phyloP scores from a whole-genome alignment of 1,139 yeast genomes.

The Debaryomyces coudertii region DNA sequence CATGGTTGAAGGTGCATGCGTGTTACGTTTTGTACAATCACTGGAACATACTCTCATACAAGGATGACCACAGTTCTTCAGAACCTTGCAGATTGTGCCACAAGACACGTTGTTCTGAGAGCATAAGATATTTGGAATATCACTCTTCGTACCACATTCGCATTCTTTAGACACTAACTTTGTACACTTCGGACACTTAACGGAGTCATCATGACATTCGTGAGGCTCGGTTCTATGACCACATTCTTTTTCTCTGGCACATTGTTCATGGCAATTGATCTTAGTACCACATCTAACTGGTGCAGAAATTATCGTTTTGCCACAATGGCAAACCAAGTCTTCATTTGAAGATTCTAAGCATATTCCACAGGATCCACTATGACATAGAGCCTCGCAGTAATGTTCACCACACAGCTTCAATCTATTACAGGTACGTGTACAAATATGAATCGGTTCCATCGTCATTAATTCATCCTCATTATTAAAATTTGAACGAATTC shows the following conservation, averaged over 20 bases:
- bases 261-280: conserved; percentile 71
- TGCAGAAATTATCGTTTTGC: conserved; percentile 75
- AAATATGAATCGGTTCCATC: conserved; percentile 78
- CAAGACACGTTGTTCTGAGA: conserved; percentile 73
- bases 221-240: conserved; percentile 80
- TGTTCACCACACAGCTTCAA: conserved; percentile 74
- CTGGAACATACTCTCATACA: conserved; percentile 64
- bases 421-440: conserved; percentile 71
- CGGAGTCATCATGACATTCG: conserved; percentile 68
- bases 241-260: conserved; percentile 63
- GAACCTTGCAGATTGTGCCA: conserved; percentile 63
- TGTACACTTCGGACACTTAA: conserved; percentile 79
- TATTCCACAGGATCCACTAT: conserved; percentile 80
- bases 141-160: conserved; percentile 63
- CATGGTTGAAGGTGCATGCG: conserved; percentile 35
- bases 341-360: conserved; percentile 84
- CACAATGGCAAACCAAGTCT: conserved; percentile 84
- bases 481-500: conserved; percentile 34
- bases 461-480: conserved; percentile 53
- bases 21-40: conserved; percentile 35
- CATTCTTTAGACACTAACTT: conserved; percentile 63
- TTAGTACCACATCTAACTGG: conserved; percentile 89
- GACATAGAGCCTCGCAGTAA: conserved; percentile 75
- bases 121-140: conserved; percentile 69
- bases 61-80: conserved; percentile 68